Base-by-base conservation (phyloP, 2,329 filamentous ascomycete species). In the Colletotrichum cuscutae region DNA sequence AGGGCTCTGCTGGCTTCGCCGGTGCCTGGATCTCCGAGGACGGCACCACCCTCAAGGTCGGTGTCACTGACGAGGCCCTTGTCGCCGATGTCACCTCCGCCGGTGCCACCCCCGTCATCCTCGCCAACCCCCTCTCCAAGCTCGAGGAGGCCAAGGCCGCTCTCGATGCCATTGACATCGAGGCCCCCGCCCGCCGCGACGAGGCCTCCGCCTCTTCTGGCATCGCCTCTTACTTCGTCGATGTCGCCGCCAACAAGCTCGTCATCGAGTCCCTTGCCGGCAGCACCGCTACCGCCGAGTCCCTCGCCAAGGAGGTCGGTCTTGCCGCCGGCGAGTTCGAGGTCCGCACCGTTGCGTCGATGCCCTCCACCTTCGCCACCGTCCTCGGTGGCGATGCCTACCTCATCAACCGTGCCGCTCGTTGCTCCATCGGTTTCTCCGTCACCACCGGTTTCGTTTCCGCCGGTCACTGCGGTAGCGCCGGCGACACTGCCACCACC, bases 141-240 rank as follows among this genome's bases (percentile, higher is more conserved):
- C 82, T 86, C 74, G 77, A 82, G 49, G 77, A 83, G 53, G 83
- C 83, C 61, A 85, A 86, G 80, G 69, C 74, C 58, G 82, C 81
- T 1, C 83, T 86, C 66, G 83, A 84, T 76, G 82, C 82, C 66
- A 78, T 84, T 71, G 79, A 84, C 77, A 83, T 85, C 64, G 73
- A 75, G 42, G 42, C 42, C 42, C 63, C 74, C 79, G 65, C 58
- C 74, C 73, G 68, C 76, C 32, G 65, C 76, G 74, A 75, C 75
- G 76, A 77, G 62, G 74, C 75, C 71, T 76, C 77, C 2, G 75
- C 77, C 42, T 68, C 66, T 32, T 65, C 77, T 12, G 80, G 81
- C 67, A 80, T 84, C 62, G 82, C 82, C 1, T 75, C 82, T 3
- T 84, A 82, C 75, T 84, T 80, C 75, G 80, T 84, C 76, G 82